Evolutionary conservation across 345 rosid species (phyloP).

Genomic region (Eucalyptus decipiens): DNA sequence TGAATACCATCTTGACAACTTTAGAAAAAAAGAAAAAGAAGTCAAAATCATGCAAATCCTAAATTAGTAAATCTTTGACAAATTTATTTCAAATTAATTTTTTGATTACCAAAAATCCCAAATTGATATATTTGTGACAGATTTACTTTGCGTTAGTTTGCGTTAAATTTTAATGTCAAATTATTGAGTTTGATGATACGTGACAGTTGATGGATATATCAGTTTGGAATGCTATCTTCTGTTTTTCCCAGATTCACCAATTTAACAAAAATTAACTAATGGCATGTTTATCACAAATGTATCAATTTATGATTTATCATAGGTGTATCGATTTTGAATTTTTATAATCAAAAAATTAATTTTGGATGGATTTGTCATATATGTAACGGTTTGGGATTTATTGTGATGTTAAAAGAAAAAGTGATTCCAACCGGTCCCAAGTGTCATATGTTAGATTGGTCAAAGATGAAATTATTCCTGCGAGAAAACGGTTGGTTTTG

Average conservation of each 20-base stretch:
- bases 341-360: no score
- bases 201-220: rapidly evolving
- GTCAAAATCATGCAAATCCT: no score
- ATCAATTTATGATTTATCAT: no score
- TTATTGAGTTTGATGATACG: rapidly evolving
- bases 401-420: not conserved
- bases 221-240: no score
- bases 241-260: rapidly evolving
- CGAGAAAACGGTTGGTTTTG: not conserved
- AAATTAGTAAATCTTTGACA: rapidly evolving
- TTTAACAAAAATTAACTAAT: not conserved
- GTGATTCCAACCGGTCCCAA: not conserved
- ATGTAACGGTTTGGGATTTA: not conserved
- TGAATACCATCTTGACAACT: not conserved
- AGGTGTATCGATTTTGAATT: rapidly evolving
- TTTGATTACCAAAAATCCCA: not conserved
- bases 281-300: rapidly evolving
- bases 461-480: not conserved
- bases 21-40: not conserved
- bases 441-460: not conserved
- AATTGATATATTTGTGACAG: no score
- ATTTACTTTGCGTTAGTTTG: rapidly evolving
- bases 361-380: no score
- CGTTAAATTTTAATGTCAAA: no score
- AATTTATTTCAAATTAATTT: no score